Base-by-base conservation (phyloP, 495 filamentous ascomycete species). In the Xylaria venustula region DNA sequence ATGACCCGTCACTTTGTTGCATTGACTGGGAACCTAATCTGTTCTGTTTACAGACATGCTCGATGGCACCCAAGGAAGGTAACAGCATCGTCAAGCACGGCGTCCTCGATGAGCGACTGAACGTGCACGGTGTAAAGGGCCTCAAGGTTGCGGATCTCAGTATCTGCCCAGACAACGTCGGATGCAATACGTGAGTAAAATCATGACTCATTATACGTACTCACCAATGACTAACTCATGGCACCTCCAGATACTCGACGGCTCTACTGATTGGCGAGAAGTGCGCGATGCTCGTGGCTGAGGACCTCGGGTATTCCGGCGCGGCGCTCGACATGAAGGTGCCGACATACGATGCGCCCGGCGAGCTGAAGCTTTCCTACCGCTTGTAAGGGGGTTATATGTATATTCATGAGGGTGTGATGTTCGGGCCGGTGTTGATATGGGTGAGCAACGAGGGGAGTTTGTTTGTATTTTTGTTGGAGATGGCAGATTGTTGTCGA, bases 251-350 rank as follows among this genome's bases (percentile, higher is more conserved):
- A 30, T 86, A 87, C 67, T 84, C 84, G 45, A 92, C 88, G 14
- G 89, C 90, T 23, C 81, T 93, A 11, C 77, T 91, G 7, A 92
- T 94, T 55, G 90, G 89, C n/a, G 90, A 94, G 77, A 94, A 94
- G 74, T 85, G 82, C 22, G 88, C 88, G 0, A 74, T 88, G 60
- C 78, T 92, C 1, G 76, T 84, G n/a, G 89, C 85, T 3, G 88
- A 91, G 71, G 87, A 92, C 63, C 77, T 92, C 20, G 90, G 90
- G 3, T 92, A 92, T 71, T 86, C 82, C 23, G 89, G 90, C 17
- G 77, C 80, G 44, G 89, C 83, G 42, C 77, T 94, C 57, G 83
- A 90, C 58, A 93, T 94, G 90, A 85, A 85, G 68, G 87, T 93
- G 7, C 79, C 80, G 3, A 81, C 73, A 8, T 87, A 88, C 63